Percentiles rank a stretch among this genome's conserved stretches.
Evolutionary conservation across 169 alveolate genomes (phyloP).

Genomic region (Eimeria falciformis): DNA sequence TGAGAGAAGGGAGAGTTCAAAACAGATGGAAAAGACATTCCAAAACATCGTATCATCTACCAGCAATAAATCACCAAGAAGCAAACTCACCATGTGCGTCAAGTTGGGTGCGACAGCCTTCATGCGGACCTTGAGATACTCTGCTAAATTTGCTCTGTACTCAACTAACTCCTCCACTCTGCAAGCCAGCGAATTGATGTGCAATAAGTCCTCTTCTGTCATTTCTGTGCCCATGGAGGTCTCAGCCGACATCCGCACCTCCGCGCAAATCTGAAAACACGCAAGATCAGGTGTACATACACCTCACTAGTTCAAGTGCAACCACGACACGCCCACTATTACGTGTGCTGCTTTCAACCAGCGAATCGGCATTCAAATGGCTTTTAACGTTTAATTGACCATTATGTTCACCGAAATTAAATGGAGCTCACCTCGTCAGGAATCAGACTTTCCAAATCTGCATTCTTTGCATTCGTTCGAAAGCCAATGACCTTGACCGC

Average conservation of each 20-base stretch:
- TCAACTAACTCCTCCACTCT: conserved; percentile 97
- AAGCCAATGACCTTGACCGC: conserved; percentile 72
- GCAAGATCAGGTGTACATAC: not conserved
- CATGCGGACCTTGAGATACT: conserved; percentile 98
- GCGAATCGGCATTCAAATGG: too few relatives aligned
- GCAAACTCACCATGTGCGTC: conserved; percentile 91
- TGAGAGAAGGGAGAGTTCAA: not conserved
- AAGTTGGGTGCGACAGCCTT: conserved; percentile 99
- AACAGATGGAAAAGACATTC: not conserved
- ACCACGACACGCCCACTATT: too few relatives aligned
- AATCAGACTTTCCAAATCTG: conserved; percentile 28
- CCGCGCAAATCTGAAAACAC: conserved; percentile 93
- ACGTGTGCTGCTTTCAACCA: too few relatives aligned
- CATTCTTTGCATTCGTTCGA: conserved; percentile 59
- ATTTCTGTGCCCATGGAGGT: conserved; percentile 99
- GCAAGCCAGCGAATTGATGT: conserved; percentile 95
- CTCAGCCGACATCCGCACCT: conserved; percentile 98
- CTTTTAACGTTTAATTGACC: too few relatives aligned
- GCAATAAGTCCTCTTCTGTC: conserved; percentile 95
- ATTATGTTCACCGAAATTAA: too few relatives aligned
- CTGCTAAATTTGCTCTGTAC: conserved; percentile 91
- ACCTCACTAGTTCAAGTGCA: too few relatives aligned
- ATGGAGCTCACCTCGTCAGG: conserved; percentile 58
- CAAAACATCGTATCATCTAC: too few relatives aligned
- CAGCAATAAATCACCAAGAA: too few relatives aligned